These are phyloP conservation scores for Phytophthora colocasiae DNA, from an alignment of 352 stramenopile species.

Conservation along the genomic window DNA sequence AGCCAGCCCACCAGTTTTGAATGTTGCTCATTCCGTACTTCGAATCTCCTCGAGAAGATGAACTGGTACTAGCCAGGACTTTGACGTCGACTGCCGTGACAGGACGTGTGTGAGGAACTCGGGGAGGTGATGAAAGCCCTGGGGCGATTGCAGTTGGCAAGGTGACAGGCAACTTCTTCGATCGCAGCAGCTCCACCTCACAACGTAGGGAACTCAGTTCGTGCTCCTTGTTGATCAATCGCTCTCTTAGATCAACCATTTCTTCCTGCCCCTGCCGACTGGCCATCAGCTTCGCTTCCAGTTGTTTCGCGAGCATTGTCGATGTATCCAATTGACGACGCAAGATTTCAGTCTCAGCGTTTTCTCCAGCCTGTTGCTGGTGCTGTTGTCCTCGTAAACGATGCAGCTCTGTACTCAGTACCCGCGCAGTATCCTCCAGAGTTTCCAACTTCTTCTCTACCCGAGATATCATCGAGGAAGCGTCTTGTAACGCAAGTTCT, in stretches of 20 bases:
- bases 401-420: conserved; percentile 28
- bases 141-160: conserved; percentile 3
- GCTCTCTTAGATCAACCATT: conserved; percentile 8
- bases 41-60: conserved; percentile 9
- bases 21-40: conserved; percentile 42
- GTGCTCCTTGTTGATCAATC: conserved; percentile 32
- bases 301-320: conserved; percentile 30
- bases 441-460: conserved; percentile 40
- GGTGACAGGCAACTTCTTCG: conserved; percentile 19
- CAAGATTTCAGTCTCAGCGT: conserved; percentile 67
- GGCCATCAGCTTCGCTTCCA: conserved; percentile 39
- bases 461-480: conserved; percentile 15
- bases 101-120: conserved; percentile 24
- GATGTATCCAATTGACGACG: conserved; percentile 41
- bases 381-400: conserved; percentile 25
- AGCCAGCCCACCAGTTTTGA: conserved; percentile 67
- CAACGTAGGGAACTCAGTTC: conserved; percentile 29
- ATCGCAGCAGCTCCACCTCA: conserved; percentile 18
- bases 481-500: conserved; percentile 38
- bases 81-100: conserved; percentile 42
- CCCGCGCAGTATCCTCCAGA: conserved; percentile 27
- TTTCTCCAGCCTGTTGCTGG: conserved; percentile 35
- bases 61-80: neutral
- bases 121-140: conserved; percentile 16
- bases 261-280: conserved; percentile 34